These are phyloP conservation scores for Hymenoscyphus repandus DNA, from an alignment of 2,329 filamentous ascomycete genomes.

Conservation along the genomic window DNA sequence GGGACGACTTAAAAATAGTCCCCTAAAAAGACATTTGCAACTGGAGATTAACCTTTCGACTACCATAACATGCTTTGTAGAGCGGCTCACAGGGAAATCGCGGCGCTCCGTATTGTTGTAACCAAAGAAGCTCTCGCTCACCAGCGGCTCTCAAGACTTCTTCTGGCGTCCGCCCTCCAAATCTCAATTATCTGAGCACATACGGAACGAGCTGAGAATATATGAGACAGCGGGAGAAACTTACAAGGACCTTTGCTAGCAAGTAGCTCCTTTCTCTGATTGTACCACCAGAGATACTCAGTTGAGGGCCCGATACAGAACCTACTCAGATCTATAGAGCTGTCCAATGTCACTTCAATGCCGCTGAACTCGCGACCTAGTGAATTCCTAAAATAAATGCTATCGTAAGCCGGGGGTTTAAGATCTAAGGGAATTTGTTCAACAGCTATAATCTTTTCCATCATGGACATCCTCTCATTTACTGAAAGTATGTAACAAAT, in stretches of 20 bases:
- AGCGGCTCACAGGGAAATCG: constrained; percentile 16
- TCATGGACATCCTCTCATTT: constrained; percentile 14
- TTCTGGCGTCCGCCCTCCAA: constrained; percentile 14
- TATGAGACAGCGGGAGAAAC: constrained; percentile 5
- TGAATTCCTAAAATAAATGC: constrained; percentile 17
- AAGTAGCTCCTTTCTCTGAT: constrained; percentile 16
- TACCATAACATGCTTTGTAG: constrained; percentile 15
- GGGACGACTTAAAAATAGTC: constrained; percentile 17
- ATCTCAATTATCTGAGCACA: no score
- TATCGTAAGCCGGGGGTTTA: constrained; percentile 14
- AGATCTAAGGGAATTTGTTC: constrained; percentile 15
- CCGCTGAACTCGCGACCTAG: constrained; percentile 13
- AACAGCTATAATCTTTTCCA: constrained; percentile 17
- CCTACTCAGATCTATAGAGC: constrained; percentile 5
- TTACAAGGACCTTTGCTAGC: constrained; percentile 17
- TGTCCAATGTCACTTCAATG: constrained; percentile 13
- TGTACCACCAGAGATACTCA: constrained; percentile 20
- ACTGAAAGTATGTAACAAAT: constrained; percentile 19
- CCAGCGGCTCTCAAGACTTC: constrained; percentile 18
- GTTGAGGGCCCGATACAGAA: constrained; percentile 21
- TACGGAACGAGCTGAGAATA: constrained; percentile 3
- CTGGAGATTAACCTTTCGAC: constrained; percentile 15
- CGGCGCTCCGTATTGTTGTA: constrained; percentile 13
- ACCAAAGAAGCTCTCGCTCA: constrained; percentile 15
- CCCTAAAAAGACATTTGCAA: constrained; percentile 14